phyloP scores from a whole-genome alignment of 2,329 filamentous ascomycete species.

The Pezicula neosporulosa region DNA sequence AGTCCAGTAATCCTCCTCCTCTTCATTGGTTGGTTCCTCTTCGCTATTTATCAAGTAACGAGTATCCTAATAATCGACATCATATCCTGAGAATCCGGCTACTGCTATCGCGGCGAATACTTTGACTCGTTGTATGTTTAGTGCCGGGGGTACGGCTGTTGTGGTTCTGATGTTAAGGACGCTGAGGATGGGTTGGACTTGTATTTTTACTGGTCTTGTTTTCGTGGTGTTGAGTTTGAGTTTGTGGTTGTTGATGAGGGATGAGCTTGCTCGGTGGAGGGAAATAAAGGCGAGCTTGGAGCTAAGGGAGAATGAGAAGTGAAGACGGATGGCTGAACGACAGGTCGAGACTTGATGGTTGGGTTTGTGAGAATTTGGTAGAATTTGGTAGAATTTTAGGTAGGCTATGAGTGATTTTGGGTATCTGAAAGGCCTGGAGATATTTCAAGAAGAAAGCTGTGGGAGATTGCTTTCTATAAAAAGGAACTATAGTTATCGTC shows the following conservation, averaged over 20 bases:
- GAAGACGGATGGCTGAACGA: too few relatives aligned
- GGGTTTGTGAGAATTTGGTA: too few relatives aligned
- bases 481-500: too few relatives aligned
- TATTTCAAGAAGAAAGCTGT: too few relatives aligned
- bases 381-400: too few relatives aligned
- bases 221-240: slow-evolving; percentile 27
- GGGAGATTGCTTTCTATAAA: too few relatives aligned
- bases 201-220: slow-evolving; percentile 48
- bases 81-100: slow-evolving; percentile 1
- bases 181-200: slow-evolving; percentile 47
- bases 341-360: too few relatives aligned
- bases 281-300: not conserved
- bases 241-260: not conserved
- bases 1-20: slow-evolving; percentile 2
- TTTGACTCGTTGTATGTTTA: slow-evolving; percentile 3
- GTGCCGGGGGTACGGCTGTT: slow-evolving; percentile 1
- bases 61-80: slow-evolving; percentile 1
- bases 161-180: slow-evolving; percentile 1
- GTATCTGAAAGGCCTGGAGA: too few relatives aligned
- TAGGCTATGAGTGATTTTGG: too few relatives aligned
- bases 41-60: not conserved
- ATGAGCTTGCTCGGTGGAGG: not conserved
- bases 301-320: too few relatives aligned
- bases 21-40: not conserved
- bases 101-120: slow-evolving; percentile 5